Conservation (phyloP, 768 basidiomycete species). For the Erythrobasidium yunnanense region DNA sequence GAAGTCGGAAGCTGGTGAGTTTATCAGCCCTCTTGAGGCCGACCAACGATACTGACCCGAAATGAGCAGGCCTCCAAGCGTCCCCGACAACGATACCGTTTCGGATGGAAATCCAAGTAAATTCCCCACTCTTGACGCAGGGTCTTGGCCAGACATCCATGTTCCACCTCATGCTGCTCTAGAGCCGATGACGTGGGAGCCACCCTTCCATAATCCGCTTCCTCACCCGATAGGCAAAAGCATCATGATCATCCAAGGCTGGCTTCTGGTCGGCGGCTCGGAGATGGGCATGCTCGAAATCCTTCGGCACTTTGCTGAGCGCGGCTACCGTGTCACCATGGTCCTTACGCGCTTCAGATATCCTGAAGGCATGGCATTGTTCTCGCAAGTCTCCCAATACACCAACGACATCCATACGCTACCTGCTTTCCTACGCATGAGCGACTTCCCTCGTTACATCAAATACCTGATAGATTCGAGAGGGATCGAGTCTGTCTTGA, state of each 20-base stretch:
- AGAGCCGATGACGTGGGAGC: constrained; percentile 27
- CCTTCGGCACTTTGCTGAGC: constrained; percentile 29
- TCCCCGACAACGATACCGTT: no score
- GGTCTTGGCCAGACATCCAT: no score
- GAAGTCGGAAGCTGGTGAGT: no score
- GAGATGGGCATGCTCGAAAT: constrained; percentile 32
- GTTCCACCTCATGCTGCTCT: constrained; percentile 26
- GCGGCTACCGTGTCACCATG: constrained; percentile 33
- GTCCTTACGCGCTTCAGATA: constrained; percentile 29
- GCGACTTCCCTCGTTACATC: constrained; percentile 33
- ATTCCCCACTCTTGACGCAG: no score
- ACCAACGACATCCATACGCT: constrained; percentile 34
- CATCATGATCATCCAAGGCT: constrained; percentile 31
- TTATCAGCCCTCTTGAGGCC: no score
- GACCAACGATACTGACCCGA: no score
- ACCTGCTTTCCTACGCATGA: constrained; percentile 30
- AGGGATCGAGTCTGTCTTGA: constrained; percentile 22
- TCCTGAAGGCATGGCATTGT: constrained; percentile 32
- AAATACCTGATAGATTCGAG: constrained; percentile 30
- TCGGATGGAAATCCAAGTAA: no score
- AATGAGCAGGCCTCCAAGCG: no score
- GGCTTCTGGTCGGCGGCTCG: constrained; percentile 31
- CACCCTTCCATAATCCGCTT: constrained; percentile 28
- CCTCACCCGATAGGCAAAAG: constrained; percentile 22
- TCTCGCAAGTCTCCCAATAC: constrained; percentile 29